A percentile compares a stretch with the other conserved stretches of the same genome.
phyloP scores from a whole-genome alignment of 78 protist species.

The Goniomonas avonlea region DNA sequence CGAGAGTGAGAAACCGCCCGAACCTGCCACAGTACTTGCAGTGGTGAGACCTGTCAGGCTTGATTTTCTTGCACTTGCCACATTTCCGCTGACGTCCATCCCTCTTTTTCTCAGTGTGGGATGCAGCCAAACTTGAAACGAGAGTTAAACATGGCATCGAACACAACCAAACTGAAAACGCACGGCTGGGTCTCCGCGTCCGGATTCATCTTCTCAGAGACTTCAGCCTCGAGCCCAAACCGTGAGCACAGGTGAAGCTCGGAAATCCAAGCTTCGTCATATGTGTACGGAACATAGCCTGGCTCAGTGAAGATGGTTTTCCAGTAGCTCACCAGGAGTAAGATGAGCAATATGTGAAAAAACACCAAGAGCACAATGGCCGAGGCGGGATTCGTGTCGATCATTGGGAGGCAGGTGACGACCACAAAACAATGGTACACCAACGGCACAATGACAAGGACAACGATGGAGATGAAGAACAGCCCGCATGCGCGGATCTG shows the following conservation, averaged over 20 bases:
- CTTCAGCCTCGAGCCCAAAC: constrained; percentile 23
- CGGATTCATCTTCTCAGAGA: not conserved
- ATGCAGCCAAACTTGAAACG: no score
- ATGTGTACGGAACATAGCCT: not conserved
- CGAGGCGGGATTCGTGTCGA: not conserved
- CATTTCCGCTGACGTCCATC: constrained; percentile 11
- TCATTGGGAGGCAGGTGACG: constrained; percentile 1
- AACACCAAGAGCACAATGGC: not conserved
- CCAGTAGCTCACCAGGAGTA: constrained; percentile 14
- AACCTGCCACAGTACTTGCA: constrained; percentile 28
- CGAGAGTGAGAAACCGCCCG: no score
- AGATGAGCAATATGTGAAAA: not conserved
- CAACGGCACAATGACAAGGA: constrained; percentile 1
- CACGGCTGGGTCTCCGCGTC: no score
- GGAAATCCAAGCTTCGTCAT: constrained; percentile 20
- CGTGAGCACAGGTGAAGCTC: not conserved
- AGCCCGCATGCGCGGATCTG: constrained; percentile 20
- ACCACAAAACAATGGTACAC: constrained; percentile 16
- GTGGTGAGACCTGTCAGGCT: constrained; percentile 20
- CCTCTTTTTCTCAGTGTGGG: constrained; percentile 2
- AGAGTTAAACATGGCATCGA: no score
- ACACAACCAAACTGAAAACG: no score
- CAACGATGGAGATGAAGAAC: constrained; percentile 20
- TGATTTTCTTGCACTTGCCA: constrained; percentile 7
- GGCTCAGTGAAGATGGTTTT: constrained; percentile 11